Evolutionary conservation across 2,329 filamentous ascomycete genomes (phyloP).

Genomic region (Madurella fahalii): DNA sequence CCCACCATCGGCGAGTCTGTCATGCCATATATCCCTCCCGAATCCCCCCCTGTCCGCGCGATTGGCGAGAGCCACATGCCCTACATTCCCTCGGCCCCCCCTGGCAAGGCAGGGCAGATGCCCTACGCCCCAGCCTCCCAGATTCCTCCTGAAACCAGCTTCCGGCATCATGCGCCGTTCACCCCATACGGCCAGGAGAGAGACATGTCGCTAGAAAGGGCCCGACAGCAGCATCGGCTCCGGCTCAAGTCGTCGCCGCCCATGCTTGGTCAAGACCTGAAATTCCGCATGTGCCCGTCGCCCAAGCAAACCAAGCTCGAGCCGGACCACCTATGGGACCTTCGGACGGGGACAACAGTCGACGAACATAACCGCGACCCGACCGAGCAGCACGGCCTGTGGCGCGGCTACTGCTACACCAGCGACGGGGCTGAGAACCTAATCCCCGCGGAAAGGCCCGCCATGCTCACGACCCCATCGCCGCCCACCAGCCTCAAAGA

Average conservation of each 20-base stretch:
- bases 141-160: slow-evolving; percentile 39
- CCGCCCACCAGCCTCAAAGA: slow-evolving; percentile 41
- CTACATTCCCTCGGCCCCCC: slow-evolving; percentile 30
- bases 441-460: slow-evolving; percentile 43
- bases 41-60: slow-evolving; percentile 26
- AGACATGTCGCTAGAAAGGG: slow-evolving; percentile 44
- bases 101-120: slow-evolving; percentile 28
- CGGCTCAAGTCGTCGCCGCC: slow-evolving; percentile 59
- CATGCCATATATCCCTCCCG: slow-evolving; percentile 25
- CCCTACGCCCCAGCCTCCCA: slow-evolving; percentile 30
- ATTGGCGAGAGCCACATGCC: slow-evolving; percentile 33
- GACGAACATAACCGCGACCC: slow-evolving; percentile 51
- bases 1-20: slow-evolving; percentile 29
- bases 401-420: slow-evolving; percentile 67
- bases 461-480: slow-evolving; percentile 49
- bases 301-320: slow-evolving; percentile 83
- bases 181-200: slow-evolving; percentile 40
- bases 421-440: slow-evolving; percentile 34
- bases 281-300: slow-evolving; percentile 76
- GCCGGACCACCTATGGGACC: slow-evolving; percentile 61
- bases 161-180: slow-evolving; percentile 32
- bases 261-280: slow-evolving; percentile 80
- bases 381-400: slow-evolving; percentile 62
- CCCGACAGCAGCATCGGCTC: slow-evolving; percentile 44
- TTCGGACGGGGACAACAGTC: slow-evolving; percentile 40